Percentiles rank a stretch among this genome's conserved stretches.
phyloP scores from a whole-genome alignment of 768 basidiomycete genomes.

The Boletus rex-veris region DNA sequence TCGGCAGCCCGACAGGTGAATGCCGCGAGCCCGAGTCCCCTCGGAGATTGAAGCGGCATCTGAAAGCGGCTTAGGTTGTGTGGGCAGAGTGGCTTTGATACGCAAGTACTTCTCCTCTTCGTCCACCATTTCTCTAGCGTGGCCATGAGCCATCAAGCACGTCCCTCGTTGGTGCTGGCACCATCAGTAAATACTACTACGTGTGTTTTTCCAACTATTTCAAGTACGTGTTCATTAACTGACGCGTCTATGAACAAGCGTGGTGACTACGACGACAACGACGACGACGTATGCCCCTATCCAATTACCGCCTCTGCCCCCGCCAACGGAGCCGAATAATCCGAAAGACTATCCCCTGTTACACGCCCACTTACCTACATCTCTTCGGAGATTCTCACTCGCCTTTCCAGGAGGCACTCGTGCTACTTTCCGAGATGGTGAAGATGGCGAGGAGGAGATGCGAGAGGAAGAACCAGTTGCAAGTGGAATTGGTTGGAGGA shows the following conservation, averaged over 20 bases:
- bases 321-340: conserved; percentile 69
- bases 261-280: conserved; percentile 88
- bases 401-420: conserved; percentile 78
- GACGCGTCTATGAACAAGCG: conserved; percentile 44
- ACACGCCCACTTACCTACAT: conserved; percentile 69
- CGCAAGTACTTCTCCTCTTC: conserved; percentile 21
- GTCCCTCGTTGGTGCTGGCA: conserved; percentile 68
- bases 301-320: conserved; percentile 68
- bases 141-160: conserved; percentile 60
- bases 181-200: conserved; percentile 84
- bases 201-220: conserved; percentile 41
- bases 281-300: conserved; percentile 91
- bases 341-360: conserved; percentile 77
- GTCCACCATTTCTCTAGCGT: conserved; percentile 26
- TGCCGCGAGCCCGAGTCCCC: conserved; percentile 11
- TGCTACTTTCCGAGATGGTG: conserved; percentile 75
- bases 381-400: conserved; percentile 70
- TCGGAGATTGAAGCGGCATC: conserved; percentile 25
- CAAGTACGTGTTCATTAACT: conserved; percentile 7
- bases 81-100: conserved; percentile 33
- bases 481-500: conserved; percentile 69
- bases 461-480: conserved; percentile 67
- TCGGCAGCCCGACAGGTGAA: conserved; percentile 21
- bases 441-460: conserved; percentile 60
- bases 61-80: conserved; percentile 30